Evolutionary conservation across 1,284 basidiomycete genomes (phyloP).

Genomic region (Trametes versicolor): DNA sequence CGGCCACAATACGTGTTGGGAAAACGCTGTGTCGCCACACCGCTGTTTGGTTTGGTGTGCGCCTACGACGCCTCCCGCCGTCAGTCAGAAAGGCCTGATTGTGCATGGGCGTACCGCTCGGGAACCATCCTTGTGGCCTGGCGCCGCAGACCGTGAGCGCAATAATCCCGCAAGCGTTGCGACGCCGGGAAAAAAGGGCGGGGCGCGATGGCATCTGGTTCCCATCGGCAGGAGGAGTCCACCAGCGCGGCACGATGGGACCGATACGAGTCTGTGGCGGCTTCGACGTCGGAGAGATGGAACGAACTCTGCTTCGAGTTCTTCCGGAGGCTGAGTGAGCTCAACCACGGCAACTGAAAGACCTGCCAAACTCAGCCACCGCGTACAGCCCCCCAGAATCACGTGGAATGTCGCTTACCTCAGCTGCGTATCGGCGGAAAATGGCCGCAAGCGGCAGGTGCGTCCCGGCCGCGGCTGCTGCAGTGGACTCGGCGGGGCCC

Average conservation of each 20-base stretch:
- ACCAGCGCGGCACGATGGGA: background rate
- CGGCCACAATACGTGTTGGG: background rate
- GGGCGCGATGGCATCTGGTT: conserved; percentile 1
- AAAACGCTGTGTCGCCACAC: background rate
- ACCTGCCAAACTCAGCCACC: conserved; percentile 13
- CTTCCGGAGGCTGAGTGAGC: conserved; percentile 1
- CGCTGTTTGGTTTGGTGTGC: background rate
- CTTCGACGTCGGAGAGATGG: conserved; percentile 17
- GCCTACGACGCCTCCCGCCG: background rate
- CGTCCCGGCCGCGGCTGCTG: conserved; percentile 14
- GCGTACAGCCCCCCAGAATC: background rate
- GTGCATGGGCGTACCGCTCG: background rate
- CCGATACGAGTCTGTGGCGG: background rate
- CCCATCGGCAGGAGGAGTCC: conserved; percentile 16
- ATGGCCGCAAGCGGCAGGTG: conserved; percentile 22
- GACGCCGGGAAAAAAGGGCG: conserved; percentile 3
- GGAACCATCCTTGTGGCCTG: conserved; percentile 2
- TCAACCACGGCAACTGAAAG: conserved; percentile 20
- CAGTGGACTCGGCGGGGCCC: conserved; percentile 12
- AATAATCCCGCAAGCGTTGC: background rate
- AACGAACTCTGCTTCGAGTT: conserved; percentile 6
- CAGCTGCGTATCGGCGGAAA: conserved; percentile 8
- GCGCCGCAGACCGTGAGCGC: background rate
- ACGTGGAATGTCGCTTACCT: conserved; percentile 9
- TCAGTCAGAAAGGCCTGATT: background rate